Evolutionary conservation across 208 protist genomes (phyloP), one percentile per base, ranked within the genome.

Genomic region (Trypanosoma mega): DNA sequence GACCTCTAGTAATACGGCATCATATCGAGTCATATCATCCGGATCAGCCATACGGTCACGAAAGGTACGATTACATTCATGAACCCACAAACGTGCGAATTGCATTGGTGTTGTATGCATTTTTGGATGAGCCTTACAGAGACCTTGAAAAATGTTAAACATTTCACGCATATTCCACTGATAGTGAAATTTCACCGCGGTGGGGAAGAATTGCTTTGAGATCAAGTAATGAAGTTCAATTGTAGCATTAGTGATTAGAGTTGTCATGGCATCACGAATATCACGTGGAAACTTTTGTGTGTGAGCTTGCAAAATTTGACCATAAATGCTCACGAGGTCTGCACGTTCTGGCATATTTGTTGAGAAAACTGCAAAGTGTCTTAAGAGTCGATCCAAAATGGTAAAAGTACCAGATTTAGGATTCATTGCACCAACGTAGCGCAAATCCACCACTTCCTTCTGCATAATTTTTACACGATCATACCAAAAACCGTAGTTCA

Each of bases 151-250:
- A 45, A 99, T 92, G 74, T 97, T 97, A 62, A 96, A 96, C 69
- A 99, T 92, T 63, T 99, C 98, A 29, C 98, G 82, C 78, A 99
- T 94, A 80, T 99, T 99, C 94, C 98, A 99, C 62, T 98, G 86
- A 78, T 99, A 99, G 74, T 99, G 98, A 82, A 99, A 99, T 74
- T 99, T 99, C 61, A 99, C 85, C 34, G 98, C 97, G 1, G 98
- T 99, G 16, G 98, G 98, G 68, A 99, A 89, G 76, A 99, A 99
- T 18, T 74, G 76, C 58, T 96, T 96, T 16, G 84, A 78, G 37
- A 97, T 76, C 59, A 84, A 81, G 55, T 77, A 56, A 76, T 98
- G 94, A 20, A 98, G 69, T 66, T 97, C 91, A 63, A 98, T 97
- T 24, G 91, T 93, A 24, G 92, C 92, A 46, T 91, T 90, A 21